Conservation (phyloP, 169 alveolate genomes). For the Hammondia hammondi region DNA sequence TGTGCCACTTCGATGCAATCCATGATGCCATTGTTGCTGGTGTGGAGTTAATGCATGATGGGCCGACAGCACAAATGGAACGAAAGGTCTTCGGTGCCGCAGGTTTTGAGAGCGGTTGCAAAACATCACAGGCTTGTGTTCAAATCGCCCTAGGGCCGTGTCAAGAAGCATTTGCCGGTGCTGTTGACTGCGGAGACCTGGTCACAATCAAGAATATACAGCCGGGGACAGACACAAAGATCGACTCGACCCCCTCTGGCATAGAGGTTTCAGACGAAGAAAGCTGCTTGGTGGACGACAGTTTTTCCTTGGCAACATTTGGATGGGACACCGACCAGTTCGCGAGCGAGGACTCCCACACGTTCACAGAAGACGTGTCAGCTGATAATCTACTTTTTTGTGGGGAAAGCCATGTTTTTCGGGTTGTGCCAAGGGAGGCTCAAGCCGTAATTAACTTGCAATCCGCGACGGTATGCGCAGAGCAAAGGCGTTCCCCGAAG, state of each 20-base stretch:
- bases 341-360: background rate
- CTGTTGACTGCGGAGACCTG: no score
- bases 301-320: background rate
- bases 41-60: background rate
- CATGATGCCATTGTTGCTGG: background rate
- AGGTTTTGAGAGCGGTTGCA: no score
- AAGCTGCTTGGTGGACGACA: background rate
- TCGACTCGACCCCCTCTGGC: background rate
- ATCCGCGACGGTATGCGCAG: background rate
- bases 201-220: no score
- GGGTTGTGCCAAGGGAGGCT: background rate
- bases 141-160: no score
- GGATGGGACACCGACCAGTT: background rate
- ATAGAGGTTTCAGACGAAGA: background rate
- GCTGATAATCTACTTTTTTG: background rate
- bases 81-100: no score
- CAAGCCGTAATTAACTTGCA: background rate
- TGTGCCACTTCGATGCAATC: no score
- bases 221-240: no score
- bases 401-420: background rate
- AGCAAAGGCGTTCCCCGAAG: background rate
- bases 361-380: background rate
- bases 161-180: no score
- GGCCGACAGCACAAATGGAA: background rate
- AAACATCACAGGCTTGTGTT: no score